Evolutionary conservation across 169 alveolate species (phyloP).

Genomic region (Plasmodium gaboni): DNA sequence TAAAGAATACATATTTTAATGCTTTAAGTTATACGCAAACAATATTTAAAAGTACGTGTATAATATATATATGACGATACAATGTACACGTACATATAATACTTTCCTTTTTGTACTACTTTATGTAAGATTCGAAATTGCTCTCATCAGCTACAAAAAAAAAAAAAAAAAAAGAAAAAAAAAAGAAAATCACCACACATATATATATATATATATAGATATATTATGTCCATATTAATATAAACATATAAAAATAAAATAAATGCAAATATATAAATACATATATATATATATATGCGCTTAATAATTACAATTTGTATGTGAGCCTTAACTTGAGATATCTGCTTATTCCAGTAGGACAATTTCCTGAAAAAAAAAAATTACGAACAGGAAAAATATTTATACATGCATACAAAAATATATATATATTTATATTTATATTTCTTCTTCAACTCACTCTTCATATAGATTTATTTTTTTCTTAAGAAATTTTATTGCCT

Average conservation of each 20-base stretch:
- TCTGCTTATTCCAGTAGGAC: constrained; percentile 72
- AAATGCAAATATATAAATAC: background rate
- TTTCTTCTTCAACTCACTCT: constrained; percentile 47
- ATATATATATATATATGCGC: background rate
- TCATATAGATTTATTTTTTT: constrained; percentile 75
- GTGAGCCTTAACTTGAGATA: constrained; percentile 63
- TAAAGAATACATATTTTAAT: too few species aligned
- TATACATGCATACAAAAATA: background rate
- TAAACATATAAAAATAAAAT: constrained; percentile 4
- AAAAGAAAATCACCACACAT: background rate
- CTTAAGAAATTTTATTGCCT: constrained; percentile 74
- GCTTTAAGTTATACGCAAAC: too few species aligned
- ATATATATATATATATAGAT: background rate
- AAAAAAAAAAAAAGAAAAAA: constrained; percentile 20
- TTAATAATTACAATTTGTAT: constrained; percentile 67
- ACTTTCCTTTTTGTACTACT: background rate
- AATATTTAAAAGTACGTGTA: too few species aligned
- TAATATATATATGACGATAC: too few species aligned
- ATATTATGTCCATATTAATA: background rate
- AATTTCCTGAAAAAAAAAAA: constrained; percentile 39
- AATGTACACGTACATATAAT: background rate
- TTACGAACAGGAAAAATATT: background rate
- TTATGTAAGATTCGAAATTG: constrained; percentile 61
- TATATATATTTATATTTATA: background rate
- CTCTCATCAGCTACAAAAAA: constrained; percentile 68